phyloP scores from a whole-genome alignment of 441 rosid genomes.

The Pelargonium fulgidum region DNA sequence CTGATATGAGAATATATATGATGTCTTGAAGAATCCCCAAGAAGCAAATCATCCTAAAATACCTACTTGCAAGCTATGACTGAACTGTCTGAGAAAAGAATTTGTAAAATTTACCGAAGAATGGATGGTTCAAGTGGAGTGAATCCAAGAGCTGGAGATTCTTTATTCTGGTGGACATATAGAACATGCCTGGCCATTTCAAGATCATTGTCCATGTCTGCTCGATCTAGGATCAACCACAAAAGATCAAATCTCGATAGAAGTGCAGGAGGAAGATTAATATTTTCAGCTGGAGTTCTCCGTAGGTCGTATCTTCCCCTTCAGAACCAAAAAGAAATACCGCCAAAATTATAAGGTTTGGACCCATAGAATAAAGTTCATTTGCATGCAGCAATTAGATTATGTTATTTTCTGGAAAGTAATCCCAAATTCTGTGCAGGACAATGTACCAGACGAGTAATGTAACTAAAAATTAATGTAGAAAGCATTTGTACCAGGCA shows the following conservation, averaged over 20 bases:
- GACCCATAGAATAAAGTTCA: conserved; percentile 14
- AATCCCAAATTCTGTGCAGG: background rate
- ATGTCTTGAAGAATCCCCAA: background rate
- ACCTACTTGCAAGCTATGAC: background rate
- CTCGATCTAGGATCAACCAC: conserved; percentile 96
- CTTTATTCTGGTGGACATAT: conserved; percentile 82
- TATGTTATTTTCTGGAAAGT: background rate
- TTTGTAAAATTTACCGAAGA: conserved; percentile 53
- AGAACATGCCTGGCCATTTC: conserved; percentile 96
- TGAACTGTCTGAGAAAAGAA: conserved; percentile 9
- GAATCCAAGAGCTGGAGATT: conserved; percentile 93
- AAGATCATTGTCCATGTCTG: conserved; percentile 96
- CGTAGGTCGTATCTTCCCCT: conserved; percentile 98
- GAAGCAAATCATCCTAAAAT: conserved; percentile 5
- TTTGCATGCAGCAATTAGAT: background rate
- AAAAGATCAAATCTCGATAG: conserved; percentile 93
- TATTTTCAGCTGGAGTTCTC: conserved; percentile 98
- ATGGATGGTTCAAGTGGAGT: conserved; percentile 81
- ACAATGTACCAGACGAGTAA: background rate
- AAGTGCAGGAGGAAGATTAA: conserved; percentile 94
- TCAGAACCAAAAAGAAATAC: conserved; percentile 20
- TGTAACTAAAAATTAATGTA: conserved; percentile 13
- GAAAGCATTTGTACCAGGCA: conserved; percentile 62
- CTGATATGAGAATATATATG: background rate
- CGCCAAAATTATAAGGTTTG: conserved; percentile 14